These are phyloP conservation scores for Phaeodactylum tricornutum DNA, from an alignment of 108 stramenopile species.

Conservation along the genomic window DNA sequence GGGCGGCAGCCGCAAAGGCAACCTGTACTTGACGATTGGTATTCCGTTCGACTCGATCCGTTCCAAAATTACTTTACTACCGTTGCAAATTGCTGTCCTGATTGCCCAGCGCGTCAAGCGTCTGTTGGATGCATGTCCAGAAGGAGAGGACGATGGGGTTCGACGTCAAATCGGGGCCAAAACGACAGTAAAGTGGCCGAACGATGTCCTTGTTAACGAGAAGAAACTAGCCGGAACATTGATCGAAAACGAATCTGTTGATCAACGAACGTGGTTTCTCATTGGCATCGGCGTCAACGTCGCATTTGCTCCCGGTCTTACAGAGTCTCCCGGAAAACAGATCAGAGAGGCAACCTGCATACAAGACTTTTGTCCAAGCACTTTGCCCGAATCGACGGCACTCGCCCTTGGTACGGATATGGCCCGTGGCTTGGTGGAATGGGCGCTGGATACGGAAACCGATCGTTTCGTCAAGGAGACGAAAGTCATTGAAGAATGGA, in stretches of 20 bases:
- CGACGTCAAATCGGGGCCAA: too few relatives aligned
- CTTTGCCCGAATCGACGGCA: constrained; percentile 2
- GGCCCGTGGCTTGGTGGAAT: constrained; percentile 19
- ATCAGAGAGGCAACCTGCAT: constrained; percentile 62
- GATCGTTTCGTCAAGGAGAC: not conserved
- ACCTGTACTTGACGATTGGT: constrained; percentile 44
- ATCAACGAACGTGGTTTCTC: constrained; percentile 55
- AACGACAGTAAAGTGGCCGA: constrained; percentile 86
- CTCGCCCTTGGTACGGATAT: constrained; percentile 21
- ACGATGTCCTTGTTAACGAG: constrained; percentile 80
- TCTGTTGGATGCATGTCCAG: constrained; percentile 3
- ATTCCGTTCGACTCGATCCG: constrained; percentile 25
- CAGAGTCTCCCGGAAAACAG: constrained; percentile 31
- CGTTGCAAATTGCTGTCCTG: constrained; percentile 38
- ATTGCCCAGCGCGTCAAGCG: constrained; percentile 20
- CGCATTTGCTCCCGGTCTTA: constrained; percentile 69
- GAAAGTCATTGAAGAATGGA: constrained; percentile 30
- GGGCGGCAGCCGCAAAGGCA: constrained; percentile 21
- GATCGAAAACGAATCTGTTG: constrained; percentile 47
- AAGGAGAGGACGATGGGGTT: not conserved
- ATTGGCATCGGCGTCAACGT: constrained; percentile 90
- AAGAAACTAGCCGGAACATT: constrained; percentile 52
- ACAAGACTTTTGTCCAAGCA: constrained; percentile 27
- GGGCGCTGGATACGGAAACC: constrained; percentile 2
- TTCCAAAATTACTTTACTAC: constrained; percentile 28